Conservation (phyloP, 306 rosid genomes). For the Elaeagnus macrophylla region DNA sequence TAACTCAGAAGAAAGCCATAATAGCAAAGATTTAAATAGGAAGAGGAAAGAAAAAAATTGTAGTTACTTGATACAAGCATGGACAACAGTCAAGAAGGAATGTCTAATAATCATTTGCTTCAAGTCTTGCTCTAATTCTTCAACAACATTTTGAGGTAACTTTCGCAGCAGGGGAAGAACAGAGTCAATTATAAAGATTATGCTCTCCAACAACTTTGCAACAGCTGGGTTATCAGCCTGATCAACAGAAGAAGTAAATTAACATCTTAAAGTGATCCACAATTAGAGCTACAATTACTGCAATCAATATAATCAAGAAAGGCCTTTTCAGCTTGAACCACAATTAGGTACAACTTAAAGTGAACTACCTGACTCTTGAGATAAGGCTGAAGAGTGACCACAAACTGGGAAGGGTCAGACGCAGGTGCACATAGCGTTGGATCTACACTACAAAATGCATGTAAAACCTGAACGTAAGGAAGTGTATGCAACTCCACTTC, state of each 20-base stretch:
- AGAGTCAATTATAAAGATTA: slow-evolving; percentile 81
- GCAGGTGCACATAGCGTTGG: slow-evolving; percentile 86
- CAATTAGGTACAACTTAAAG: neutral
- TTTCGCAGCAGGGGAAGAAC: slow-evolving; percentile 80
- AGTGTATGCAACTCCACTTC: slow-evolving; percentile 68
- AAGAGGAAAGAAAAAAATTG: slow-evolving; percentile 4
- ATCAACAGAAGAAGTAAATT: slow-evolving; percentile 22
- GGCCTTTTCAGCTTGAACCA: neutral
- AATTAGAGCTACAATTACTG: no score
- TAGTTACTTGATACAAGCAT: slow-evolving; percentile 91
- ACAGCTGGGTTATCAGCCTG: slow-evolving; percentile 77
- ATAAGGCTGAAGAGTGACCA: slow-evolving; percentile 94
- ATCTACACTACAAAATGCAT: slow-evolving; percentile 91
- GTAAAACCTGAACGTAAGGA: slow-evolving; percentile 82
- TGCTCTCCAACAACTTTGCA: slow-evolving; percentile 79
- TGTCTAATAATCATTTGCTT: slow-evolving; percentile 85
- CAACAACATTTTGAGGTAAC: slow-evolving; percentile 67
- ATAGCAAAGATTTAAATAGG: neutral
- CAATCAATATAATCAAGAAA: no score
- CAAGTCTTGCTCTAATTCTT: slow-evolving; percentile 90
- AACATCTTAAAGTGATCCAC: slow-evolving; percentile 10
- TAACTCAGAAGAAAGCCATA: slow-evolving; percentile 12
- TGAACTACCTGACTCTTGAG: slow-evolving; percentile 74
- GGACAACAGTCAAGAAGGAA: slow-evolving; percentile 94
- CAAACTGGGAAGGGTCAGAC: slow-evolving; percentile 89